Evolutionary conservation across 495 filamentous ascomycete species (phyloP).

Genomic region (Daldinia caldariorum): DNA sequence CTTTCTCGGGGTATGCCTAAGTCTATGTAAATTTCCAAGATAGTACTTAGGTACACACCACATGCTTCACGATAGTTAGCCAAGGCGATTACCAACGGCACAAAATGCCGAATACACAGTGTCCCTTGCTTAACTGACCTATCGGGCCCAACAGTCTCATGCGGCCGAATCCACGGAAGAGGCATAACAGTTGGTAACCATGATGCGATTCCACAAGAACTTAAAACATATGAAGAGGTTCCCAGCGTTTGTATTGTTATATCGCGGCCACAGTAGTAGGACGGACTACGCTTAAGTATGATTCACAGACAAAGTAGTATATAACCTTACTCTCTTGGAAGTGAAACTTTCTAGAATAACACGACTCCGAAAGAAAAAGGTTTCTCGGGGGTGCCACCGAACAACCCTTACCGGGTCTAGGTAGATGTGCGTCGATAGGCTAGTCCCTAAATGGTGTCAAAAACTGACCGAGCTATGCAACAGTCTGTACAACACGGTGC

Average conservation of each 20-base stretch:
- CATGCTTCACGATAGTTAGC: neutral
- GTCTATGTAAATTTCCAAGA: neutral
- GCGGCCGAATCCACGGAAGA: neutral
- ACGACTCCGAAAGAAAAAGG: neutral
- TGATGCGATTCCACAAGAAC: neutral
- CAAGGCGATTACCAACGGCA: neutral
- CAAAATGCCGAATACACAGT: neutral
- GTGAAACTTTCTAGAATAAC: neutral
- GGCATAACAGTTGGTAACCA: neutral
- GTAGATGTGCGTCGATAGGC: neutral
- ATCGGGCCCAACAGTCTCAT: neutral
- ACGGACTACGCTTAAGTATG: neutral
- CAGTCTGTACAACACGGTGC: neutral
- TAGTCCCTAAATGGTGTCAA: neutral
- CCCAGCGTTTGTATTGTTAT: neutral
- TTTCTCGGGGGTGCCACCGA: neutral
- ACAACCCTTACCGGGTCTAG: neutral
- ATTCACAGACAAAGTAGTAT: neutral
- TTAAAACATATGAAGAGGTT: neutral
- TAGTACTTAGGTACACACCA: neutral
- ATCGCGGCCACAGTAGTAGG: neutral
- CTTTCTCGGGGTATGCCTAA: neutral
- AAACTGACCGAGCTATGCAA: conserved; percentile 11
- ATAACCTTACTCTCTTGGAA: neutral
- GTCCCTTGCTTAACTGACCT: neutral